Base-by-base conservation (phyloP, 2,329 filamentous ascomycete genomes). In the Aspergillus persii region DNA sequence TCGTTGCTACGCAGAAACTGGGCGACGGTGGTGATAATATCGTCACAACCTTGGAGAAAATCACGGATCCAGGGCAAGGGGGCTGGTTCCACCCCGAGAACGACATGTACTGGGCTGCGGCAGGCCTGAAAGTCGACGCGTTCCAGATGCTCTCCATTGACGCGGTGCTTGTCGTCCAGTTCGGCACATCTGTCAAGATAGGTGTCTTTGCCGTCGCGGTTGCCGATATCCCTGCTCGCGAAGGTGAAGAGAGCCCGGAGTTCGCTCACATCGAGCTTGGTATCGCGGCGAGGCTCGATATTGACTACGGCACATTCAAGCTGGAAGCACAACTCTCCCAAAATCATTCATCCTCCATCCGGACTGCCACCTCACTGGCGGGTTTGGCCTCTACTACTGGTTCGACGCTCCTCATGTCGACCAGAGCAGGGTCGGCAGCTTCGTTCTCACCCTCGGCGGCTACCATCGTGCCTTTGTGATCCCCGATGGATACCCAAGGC, bases 361-460 rank as follows among this genome's bases (percentile, higher is more conserved):
- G 0, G 60, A 68, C 33, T 81, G 79, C 56, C 77, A 78, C 63
- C 64, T 81, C 0, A 75, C 69, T 0, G 80, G 80, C 2, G 79
- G 79, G 0, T 76, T 78, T 52, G 79, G 74, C 0, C 66, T 81
- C 1, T 75, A 66, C 56, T 73, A 70, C 59, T 81, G 76, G 75
- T 80, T 77, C 50, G 69, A 66, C 6, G 60, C 52, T 7, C 52
- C 66, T 7, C 49, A 58, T 2, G 27, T 30, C 36, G 50, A 56
- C 29, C 6, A 53, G 9, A 49, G 26, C 9, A 4, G n/a, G 4
- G n/a, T 18, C 3, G 80, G 80, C 2, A 69, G 81, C 60, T 82
- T 67, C 54, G 79, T 82, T 11, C 79, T 81, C 57, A 76, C 75
- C 2, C 57, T 81, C 27, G 80, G 80, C 4, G 80, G 80, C 1